A percentile compares a stretch with the other conserved stretches of the same genome.
Evolutionary conservation across 2,329 filamentous ascomycete species (phyloP).

Genomic region (Magnaporthales sp.): DNA sequence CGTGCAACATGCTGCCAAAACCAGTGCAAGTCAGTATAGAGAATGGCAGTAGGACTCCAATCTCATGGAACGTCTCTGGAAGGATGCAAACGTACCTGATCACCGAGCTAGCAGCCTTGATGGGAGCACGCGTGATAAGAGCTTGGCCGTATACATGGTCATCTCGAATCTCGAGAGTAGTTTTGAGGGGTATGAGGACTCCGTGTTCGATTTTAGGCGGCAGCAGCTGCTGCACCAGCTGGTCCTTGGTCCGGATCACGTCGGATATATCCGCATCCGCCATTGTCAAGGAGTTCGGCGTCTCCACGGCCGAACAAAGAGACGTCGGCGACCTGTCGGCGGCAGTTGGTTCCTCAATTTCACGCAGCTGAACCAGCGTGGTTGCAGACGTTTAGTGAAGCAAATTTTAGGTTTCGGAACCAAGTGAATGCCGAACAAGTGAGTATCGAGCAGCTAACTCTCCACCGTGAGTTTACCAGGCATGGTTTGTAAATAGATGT

Average conservation of each 20-base stretch:
- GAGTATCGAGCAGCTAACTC: constrained; percentile 1
- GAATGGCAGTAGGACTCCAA: not conserved
- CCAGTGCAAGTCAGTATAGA: not conserved
- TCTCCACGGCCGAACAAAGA: not conserved
- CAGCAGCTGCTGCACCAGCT: constrained; percentile 21
- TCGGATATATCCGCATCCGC: constrained; percentile 8
- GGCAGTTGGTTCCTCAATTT: not conserved
- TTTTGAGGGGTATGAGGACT: constrained; percentile 54
- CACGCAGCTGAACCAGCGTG: not conserved
- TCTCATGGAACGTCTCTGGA: constrained; percentile 3
- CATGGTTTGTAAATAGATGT: not conserved
- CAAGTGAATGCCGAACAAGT: not conserved
- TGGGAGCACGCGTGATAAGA: constrained; percentile 64
- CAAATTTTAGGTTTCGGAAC: not conserved
- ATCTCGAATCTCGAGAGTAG: constrained; percentile 52
- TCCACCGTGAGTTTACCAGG: not conserved
- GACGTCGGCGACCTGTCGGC: not conserved
- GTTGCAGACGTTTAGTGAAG: not conserved
- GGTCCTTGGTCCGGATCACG: constrained; percentile 20
- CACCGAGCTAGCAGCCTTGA: constrained; percentile 62
- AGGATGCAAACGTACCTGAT: constrained; percentile 48
- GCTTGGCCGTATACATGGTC: constrained; percentile 51
- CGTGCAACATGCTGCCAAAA: constrained; percentile 40
- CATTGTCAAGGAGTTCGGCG: constrained; percentile 10
- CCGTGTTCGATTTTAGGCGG: constrained; percentile 29